A percentile compares a stretch with the other conserved stretches of the same genome.
Evolutionary conservation across 495 filamentous ascomycete genomes (phyloP).

Genomic region (Tuber indicum): DNA sequence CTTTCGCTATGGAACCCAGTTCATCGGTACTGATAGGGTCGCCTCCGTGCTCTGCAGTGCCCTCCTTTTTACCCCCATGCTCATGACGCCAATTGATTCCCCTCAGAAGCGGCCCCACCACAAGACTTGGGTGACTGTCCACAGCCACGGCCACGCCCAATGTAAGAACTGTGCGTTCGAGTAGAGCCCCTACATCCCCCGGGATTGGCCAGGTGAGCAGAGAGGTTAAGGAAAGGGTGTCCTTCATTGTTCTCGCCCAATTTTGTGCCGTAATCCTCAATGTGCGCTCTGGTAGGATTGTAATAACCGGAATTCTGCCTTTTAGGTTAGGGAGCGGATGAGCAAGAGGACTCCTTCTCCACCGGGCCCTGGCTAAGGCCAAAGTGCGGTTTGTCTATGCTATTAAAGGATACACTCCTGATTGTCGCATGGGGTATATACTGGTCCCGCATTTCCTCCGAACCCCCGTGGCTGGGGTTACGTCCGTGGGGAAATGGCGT

Average conservation of each 20-base stretch:
- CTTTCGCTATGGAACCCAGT: neutral
- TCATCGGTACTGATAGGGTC: neutral
- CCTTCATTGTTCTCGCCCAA: neutral
- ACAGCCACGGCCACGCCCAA: neutral
- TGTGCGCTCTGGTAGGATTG: neutral
- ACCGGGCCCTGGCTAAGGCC: neutral
- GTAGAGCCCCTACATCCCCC: neutral
- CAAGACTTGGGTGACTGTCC: neutral
- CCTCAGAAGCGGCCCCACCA: neutral
- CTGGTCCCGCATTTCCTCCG: neutral
- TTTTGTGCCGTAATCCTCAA: neutral
- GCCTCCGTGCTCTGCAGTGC: neutral
- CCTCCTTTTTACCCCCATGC: neutral
- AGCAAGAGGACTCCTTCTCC: neutral
- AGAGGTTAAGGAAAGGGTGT: neutral
- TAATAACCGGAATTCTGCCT: neutral
- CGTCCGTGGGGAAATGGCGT: neutral
- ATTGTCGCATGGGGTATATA: neutral
- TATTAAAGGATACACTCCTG: neutral
- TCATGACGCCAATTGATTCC: neutral
- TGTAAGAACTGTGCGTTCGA: neutral
- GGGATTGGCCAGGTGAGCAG: neutral
- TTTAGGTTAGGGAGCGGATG: neutral
- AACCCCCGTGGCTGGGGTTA: neutral
- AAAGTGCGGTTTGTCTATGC: neutral